Base-by-base conservation (phyloP, 2,329 filamentous ascomycete genomes). In the Colletotrichum higginsianum region DNA sequence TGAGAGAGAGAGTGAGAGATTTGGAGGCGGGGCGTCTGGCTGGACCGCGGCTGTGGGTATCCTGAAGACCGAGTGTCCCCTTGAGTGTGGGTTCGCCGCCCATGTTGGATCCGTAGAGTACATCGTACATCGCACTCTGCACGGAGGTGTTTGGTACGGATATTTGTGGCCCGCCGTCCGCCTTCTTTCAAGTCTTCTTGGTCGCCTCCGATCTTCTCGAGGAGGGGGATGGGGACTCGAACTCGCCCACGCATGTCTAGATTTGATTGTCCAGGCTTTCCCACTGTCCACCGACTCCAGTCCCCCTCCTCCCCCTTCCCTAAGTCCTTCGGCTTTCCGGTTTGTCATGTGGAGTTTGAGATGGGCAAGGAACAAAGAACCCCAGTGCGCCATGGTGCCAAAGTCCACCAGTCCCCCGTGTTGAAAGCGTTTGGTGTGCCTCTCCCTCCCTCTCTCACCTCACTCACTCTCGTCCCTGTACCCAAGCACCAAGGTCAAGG, bases 31-130 rank as follows among this genome's bases (percentile, higher is more conserved):
- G 64, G 64, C 57, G 67, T 57, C 52, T 67, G 67, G 63, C 67
- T 71, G 67, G 67, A 71, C 67, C 67, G 64, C 57, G 67, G 42
- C 67, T 71, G 67, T 71, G 67, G 67, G 40, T 67, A 67, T 57
- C 57, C 38, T 44, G 26, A 26, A 26, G 26, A 26, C 26, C 26
- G 26, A 26, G 26, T 16, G n/a, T 26, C 26, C 46, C 46, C 46
- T 62, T 23, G 30, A 62, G 30, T 50, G 60, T 62, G 60, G 60
- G 35, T 21, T 52, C 44, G 46, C 44, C 26, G 8, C 35, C 30
- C 16, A 9, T 53, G 21, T 23, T 16, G 42, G 35, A 47, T n/a
- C 46, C 38, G 30, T 62, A 46, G 60, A 8, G 26, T 46, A 46
- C 15, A 13, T 42, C 11, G 18, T 16, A 23, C 21, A 23, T 23